Conservation (phyloP, 1,284 basidiomycete genomes). For the Earliella scabrosa region DNA sequence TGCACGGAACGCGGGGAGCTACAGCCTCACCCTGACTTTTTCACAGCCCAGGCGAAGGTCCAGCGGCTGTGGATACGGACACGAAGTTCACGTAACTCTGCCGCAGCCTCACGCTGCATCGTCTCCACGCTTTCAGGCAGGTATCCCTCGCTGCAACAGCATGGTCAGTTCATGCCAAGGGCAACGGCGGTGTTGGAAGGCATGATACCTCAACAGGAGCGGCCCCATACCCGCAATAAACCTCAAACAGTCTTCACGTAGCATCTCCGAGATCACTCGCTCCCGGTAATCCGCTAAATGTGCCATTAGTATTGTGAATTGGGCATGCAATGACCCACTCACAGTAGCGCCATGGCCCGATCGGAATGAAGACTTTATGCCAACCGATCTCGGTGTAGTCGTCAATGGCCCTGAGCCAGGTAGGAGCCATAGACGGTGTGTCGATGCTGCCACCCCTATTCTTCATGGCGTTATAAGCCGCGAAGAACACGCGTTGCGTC, state of each 20-base stretch:
- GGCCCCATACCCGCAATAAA: constrained; percentile 37
- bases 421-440: constrained; percentile 35
- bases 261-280: constrained; percentile 36
- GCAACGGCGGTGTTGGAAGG: not conserved
- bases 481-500: constrained; percentile 38
- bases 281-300: constrained; percentile 30
- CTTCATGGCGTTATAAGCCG: constrained; percentile 40
- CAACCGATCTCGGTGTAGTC: constrained; percentile 37
- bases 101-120: constrained; percentile 35
- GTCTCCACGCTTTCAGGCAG: constrained; percentile 35
- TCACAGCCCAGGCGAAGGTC: constrained; percentile 42
- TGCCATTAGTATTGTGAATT: constrained; percentile 4
- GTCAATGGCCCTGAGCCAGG: constrained; percentile 38
- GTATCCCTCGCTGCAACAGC: constrained; percentile 35
- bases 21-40: constrained; percentile 15
- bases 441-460: constrained; percentile 36
- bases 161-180: not conserved
- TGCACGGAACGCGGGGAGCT: not conserved
- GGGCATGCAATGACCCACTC: constrained; percentile 6
- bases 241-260: constrained; percentile 34
- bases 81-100: constrained; percentile 34
- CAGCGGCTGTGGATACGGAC: constrained; percentile 37
- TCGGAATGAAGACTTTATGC: constrained; percentile 39
- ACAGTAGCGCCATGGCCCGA: constrained; percentile 40
- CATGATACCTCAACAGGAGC: constrained; percentile 34